Base-by-base conservation (phyloP, 345 rosid genomes). In the Salix udensis region DNA sequence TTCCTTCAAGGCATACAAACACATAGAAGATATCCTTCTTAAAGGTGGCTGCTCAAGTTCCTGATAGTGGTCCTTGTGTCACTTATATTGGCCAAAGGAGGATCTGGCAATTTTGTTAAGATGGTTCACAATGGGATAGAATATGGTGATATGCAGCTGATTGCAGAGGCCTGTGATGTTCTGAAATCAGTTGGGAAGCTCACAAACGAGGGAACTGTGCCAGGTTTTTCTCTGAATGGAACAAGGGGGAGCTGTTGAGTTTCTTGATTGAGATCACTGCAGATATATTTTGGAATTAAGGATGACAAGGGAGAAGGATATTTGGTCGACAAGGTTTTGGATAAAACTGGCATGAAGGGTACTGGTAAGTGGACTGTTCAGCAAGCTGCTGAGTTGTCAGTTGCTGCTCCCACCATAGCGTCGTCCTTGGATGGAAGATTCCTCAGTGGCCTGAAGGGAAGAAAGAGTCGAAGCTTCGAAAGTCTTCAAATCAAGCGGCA, bases 121-220 rank as follows among this genome's bases (percentile, higher is more conserved):
- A 78, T 78, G 81, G 46, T 72, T 30, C 76, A 78, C 39, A 66
- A 72, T 52, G 81, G 77, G 48, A 78, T 73, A 34, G 81, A 67
- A 52, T 78, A 78, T 60, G 77, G 81, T 28, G 80, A 77, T 18
- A 77, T 77, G 80, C 80, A 77, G 76, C 80, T 77, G 53, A 77
- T 77, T 52, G 60, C 65, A 34, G 80, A 77, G 64, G 80, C 80
- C 24, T 77, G 65, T 44, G 81, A 78, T n/a, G 77, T 78, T 77
- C 65, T 78, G 77, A 78, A 44, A 68, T 67, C 75, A 39, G 81
- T 78, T 18, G 77, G 73, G 44, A 68, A 53, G 71, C 75, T 78
- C 65, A 65, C 55, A 12, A 78, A 67, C 58, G 60, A 72, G 61
- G 61, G 81, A 78, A n/a, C 46, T 78, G 5, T 31, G 46, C 10